phyloP scores from a whole-genome alignment of 192 early-diverging fungal genomes.

The Backusella tarrabulga region DNA sequence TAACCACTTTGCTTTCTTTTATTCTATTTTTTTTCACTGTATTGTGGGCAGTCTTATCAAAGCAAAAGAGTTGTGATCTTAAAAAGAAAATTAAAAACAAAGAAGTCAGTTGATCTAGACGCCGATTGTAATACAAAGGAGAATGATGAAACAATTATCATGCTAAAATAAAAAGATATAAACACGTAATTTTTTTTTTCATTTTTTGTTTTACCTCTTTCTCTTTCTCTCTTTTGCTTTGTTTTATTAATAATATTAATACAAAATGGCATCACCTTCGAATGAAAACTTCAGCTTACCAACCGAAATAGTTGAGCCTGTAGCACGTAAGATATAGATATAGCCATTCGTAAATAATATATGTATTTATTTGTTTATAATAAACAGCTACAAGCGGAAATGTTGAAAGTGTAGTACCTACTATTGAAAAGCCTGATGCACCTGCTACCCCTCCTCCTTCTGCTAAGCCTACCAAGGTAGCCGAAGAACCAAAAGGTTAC shows the following conservation, averaged over 20 bases:
- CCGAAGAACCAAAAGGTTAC: neutral
- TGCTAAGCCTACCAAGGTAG: neutral
- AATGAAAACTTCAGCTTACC: neutral
- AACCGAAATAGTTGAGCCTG: neutral
- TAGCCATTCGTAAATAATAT: neutral
- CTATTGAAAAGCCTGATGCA: neutral
- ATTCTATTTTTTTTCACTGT: neutral
- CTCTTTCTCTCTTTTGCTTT: neutral
- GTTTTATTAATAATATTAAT: neutral
- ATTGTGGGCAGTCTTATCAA: neutral
- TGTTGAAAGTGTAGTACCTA: neutral
- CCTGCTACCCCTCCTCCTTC: slow-evolving; percentile 12
- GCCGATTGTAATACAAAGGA: neutral
- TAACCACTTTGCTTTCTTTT: neutral
- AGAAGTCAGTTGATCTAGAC: slow-evolving; percentile 5
- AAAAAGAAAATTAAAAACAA: slow-evolving; percentile 9
- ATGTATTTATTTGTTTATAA: neutral
- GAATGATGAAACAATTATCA: slow-evolving; percentile 3
- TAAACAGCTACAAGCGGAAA: neutral
- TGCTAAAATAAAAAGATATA: slow-evolving; percentile 7
- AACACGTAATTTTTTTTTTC: slow-evolving; percentile 15
- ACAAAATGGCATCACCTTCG: neutral
- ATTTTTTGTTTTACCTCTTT: neutral
- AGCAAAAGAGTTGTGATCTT: neutral
- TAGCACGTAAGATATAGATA: neutral